Base-by-base conservation (phyloP, 192 early-diverging fungal species). In the Coemansia sp. region DNA sequence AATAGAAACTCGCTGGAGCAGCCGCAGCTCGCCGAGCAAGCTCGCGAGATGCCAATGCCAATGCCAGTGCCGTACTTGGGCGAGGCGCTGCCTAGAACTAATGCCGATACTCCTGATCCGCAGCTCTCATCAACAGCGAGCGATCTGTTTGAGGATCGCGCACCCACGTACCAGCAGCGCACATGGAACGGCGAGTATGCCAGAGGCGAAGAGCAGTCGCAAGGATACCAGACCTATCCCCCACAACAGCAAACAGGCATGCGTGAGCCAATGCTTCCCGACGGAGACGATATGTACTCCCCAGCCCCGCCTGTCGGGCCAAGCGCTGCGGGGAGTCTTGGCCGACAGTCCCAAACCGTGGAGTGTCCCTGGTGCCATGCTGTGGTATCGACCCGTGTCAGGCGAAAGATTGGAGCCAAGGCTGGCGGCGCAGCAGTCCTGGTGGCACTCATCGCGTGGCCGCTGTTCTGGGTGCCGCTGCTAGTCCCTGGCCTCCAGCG, bases 341-440 rank as follows among this genome's bases (percentile, higher is more conserved):
- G 80, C 2, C 68, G 74, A 14, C 43, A 68, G 4, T 29, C 75
- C 14, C 74, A 77, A 54, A 63, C 64, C 0, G 75, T 83, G 22
- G 80, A 83, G 53, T 83, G 80, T 25, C 80, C 80, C 19, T 83
- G 80, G 80, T 83, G 80, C 71, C 80, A 83, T 36, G 54, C 59
- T 6, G 36, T 64, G 22, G 75, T 83, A 29, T 68, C 40, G 15
- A 77, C 75, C 1, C 35, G 41, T 7, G 42, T 74, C 60, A 67
- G 65, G 41, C 43, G 71, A 24, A 65, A 63, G 7, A 47, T 83
- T 9, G 74, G 80, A 2, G 67, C 54, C 64, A 83, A 77, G 46
- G 60, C 68, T 7, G 71, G 80, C 59, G 71, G 74, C 17, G 74
- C 75, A 1, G 80, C 80, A 8, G 58, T 66, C 3, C 35, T 77